Percentiles rank a stretch among this genome's conserved stretches.
phyloP scores from a whole-genome alignment of 352 stramenopile species.

The Globisporangium viniferum region DNA sequence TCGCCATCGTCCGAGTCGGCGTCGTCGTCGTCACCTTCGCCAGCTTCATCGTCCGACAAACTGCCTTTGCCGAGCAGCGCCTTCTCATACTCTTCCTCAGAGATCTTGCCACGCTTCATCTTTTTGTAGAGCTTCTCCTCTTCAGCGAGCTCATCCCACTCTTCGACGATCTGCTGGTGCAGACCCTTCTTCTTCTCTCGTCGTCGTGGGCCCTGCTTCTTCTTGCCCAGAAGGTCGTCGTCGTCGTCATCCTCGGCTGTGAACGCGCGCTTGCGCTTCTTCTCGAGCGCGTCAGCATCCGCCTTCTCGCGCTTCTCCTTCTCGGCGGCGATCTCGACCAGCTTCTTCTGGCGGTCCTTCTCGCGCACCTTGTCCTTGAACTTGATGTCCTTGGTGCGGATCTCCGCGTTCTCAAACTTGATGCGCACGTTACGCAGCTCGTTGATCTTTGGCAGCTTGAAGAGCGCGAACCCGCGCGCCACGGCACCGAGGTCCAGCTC shows the following conservation, averaged over 20 bases:
- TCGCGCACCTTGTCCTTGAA: conserved; percentile 97
- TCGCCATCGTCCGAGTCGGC: conserved; percentile 21
- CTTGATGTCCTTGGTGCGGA: conserved; percentile 91
- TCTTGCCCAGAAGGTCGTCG: conserved; percentile 42
- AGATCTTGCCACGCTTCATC: conserved; percentile 97
- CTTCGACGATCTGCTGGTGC: conserved; percentile 96
- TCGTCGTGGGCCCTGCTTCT: conserved; percentile 66
- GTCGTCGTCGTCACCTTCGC: conserved; percentile 23
- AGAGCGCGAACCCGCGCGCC: conserved; percentile 80
- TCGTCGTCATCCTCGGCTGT: conserved; percentile 53
- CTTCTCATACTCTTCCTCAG: conserved; percentile 91
- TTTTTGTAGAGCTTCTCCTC: conserved; percentile 97
- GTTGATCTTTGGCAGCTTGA: conserved; percentile 87
- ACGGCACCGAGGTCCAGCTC: conserved; percentile 94
- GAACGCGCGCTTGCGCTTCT: conserved; percentile 56
- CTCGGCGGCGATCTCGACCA: conserved; percentile 71
- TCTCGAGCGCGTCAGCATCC: conserved; percentile 43
- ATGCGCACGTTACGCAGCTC: conserved; percentile 80
- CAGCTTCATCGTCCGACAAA: conserved; percentile 34
- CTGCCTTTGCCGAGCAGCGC: conserved; percentile 55
- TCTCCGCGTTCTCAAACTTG: conserved; percentile 77
- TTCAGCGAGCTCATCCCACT: conserved; percentile 99
- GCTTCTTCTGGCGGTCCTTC: conserved; percentile 94
- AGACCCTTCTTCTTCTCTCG: conserved; percentile 95
- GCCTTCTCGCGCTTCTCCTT: conserved; percentile 67